Base-by-base conservation (phyloP, 2,329 filamentous ascomycete genomes). In the Botryotinia convoluta region DNA sequence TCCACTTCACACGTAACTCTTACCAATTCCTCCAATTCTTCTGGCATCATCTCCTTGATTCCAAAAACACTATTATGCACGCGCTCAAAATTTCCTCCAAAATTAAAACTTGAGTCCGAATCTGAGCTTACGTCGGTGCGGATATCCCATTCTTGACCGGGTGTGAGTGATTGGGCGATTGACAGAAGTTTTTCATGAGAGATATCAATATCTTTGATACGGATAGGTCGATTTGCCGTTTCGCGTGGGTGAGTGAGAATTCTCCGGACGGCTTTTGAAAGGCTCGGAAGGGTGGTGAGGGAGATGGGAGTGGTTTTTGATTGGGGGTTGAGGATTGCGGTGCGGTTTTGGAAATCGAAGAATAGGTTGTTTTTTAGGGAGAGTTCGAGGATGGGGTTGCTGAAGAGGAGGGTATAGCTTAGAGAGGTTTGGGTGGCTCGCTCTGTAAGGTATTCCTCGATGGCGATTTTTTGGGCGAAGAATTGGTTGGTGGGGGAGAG, bases 1-100 rank as follows among this genome's bases (percentile, higher is more conserved):
- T 68, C 48, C 4, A 22, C 9, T 22, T 18, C 48, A 42, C 26
- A 37, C 26, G 65, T 57, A 7, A 57, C 35, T 12, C 18, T n/a
- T 0, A 77, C 48, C 22, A 75, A 51, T 9, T 71, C 69, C 74
- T 82, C 77, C 9, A 87, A 71, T 18, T 84, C 82, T 42, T 81
- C 81, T 18, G 84, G 81, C 0, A 79, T 82, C 72, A 91, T 93
- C 92, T 93, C 75, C 93, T 92, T 77, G 91, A 92, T 44, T 91
- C 87, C 83, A 87, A 86, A 4, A 90, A 89, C 71, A 86, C 89
- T 78, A 93, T 87, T 76, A 73, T 85, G 83, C 48, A 79, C 80
- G 76, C 82, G 81, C 39, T 81, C 75, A 75, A 81, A 84, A 63
- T 79, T 81, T 9, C 77, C 65, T 6, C 81, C 81, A 32, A 82